Base-by-base conservation (phyloP, 2,329 filamentous ascomycete species). In the Aspergillus sp. region DNA sequence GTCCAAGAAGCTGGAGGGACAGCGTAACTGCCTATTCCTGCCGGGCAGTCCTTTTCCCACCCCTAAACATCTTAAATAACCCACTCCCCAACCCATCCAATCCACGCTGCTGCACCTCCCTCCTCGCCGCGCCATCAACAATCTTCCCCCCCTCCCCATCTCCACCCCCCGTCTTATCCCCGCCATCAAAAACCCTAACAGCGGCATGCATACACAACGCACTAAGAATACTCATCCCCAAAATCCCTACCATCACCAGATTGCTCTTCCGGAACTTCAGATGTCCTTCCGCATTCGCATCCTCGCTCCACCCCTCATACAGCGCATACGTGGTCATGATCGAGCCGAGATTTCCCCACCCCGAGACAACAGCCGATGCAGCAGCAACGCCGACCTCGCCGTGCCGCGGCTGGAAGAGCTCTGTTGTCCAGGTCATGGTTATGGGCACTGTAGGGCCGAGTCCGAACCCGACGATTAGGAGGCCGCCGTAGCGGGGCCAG, bases 401-500 rank as follows among this genome's bases (percentile, higher is more conserved):
- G 69, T 96, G 92, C 12, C 92, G 88, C 33, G 84, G 84, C 76
- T 96, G 91, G 79, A 96, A 96, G 69, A 96, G 89, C 75, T 96
- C 90, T 61, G 87, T 90, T 33, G 90, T 91, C 92, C 92, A 96
- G 37, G 91, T 89, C 92, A 96, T 96, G 73, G 90, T 93, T 68
- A 93, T 93, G 11, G 92, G 92, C 1, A 96, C 91, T 0, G 92
- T 96, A 3, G 92, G 92, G 1, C 92, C 92, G 2, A 96, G 86
- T 0, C 92, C 92, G 68, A 96, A 96, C 4, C 92, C 92, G 37
- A 96, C 89, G 77, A 96, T 88, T 51, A 96, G 79, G n/a, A 96
- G 84, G 4, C 92, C 92, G 48, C 89, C 90, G 70, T 96, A 96
- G 42, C 91, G 86, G 2, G 90, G 87, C 91, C 91, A 96, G 39